phyloP scores from a whole-genome alignment of 257 asterid species.

The Nicotiana sylvestris region DNA sequence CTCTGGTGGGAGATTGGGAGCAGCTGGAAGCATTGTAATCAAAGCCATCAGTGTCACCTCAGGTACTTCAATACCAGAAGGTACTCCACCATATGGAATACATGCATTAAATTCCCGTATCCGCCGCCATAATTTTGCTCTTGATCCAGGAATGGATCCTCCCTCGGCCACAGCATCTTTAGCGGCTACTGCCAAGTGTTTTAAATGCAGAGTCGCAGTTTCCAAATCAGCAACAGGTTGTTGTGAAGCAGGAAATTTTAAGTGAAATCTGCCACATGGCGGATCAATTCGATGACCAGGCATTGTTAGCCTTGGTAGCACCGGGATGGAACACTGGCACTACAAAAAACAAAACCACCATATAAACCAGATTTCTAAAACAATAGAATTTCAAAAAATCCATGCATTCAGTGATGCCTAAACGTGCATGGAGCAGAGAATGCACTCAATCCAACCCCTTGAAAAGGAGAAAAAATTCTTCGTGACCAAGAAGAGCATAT shows the following conservation, averaged over 20 bases:
- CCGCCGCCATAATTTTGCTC: slow-evolving; percentile 98
- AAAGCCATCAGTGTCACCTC: slow-evolving; percentile 98
- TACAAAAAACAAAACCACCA: slow-evolving; percentile 36
- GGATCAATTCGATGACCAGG: slow-evolving; percentile 99
- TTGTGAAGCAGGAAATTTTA: slow-evolving; percentile 39
- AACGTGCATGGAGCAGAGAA: background rate
- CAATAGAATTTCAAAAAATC: slow-evolving; percentile 10
- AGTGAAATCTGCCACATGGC: slow-evolving; percentile 88
- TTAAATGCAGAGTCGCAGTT: slow-evolving; percentile 78
- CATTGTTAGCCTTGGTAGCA: slow-evolving; percentile 94
- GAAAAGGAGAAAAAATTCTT: background rate
- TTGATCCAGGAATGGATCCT: slow-evolving; percentile 99
- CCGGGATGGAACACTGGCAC: slow-evolving; percentile 91
- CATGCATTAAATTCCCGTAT: slow-evolving; percentile 97
- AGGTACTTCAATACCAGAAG: slow-evolving; percentile 83
- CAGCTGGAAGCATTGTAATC: slow-evolving; percentile 93
- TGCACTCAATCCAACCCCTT: background rate
- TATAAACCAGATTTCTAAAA: slow-evolving; percentile 19
- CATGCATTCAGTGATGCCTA: slow-evolving; percentile 7
- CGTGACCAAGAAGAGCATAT: slow-evolving; percentile 31
- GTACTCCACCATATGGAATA: slow-evolving; percentile 82
- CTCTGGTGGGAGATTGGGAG: slow-evolving; percentile 96
- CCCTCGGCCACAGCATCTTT: slow-evolving; percentile 99
- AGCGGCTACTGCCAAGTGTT: slow-evolving; percentile 93
- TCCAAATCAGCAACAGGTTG: slow-evolving; percentile 63